Conservation (phyloP, 306 rosid species). For the Cucumis melo region DNA sequence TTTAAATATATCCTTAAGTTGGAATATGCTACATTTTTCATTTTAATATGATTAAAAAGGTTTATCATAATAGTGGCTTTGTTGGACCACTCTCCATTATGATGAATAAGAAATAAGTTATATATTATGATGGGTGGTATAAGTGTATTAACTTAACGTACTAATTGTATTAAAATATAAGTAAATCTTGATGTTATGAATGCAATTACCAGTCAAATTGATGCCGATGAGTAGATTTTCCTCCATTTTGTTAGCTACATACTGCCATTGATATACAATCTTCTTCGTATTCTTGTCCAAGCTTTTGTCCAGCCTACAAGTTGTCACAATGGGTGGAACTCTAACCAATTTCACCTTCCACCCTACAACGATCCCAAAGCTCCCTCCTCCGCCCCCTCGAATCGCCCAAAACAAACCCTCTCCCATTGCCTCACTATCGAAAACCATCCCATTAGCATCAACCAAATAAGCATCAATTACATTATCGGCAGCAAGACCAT, state of each 20-base stretch:
- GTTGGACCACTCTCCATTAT: no score
- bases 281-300: conserved; percentile 33
- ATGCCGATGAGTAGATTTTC: conserved; percentile 35
- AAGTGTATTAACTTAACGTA: no score
- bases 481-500: background rate
- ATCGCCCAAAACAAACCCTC: background rate
- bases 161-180: no score
- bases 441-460: background rate
- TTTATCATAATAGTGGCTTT: no score
- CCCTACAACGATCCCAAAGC: conserved; percentile 47
- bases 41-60: no score
- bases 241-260: conserved; percentile 31
- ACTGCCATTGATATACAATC: conserved; percentile 43
- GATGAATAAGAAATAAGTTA: no score
- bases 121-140: no score
- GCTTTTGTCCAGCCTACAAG: conserved; percentile 23
- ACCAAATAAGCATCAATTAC: background rate
- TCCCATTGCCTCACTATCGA: background rate
- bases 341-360: conserved; percentile 50
- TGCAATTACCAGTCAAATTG: background rate
- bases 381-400: conserved; percentile 1
- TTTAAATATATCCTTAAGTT: no score
- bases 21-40: no score
- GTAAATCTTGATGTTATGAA: background rate
- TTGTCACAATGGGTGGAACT: conserved; percentile 49